phyloP scores from a whole-genome alignment of 2,329 filamentous ascomycete genomes.

The Cytospora leucostoma region DNA sequence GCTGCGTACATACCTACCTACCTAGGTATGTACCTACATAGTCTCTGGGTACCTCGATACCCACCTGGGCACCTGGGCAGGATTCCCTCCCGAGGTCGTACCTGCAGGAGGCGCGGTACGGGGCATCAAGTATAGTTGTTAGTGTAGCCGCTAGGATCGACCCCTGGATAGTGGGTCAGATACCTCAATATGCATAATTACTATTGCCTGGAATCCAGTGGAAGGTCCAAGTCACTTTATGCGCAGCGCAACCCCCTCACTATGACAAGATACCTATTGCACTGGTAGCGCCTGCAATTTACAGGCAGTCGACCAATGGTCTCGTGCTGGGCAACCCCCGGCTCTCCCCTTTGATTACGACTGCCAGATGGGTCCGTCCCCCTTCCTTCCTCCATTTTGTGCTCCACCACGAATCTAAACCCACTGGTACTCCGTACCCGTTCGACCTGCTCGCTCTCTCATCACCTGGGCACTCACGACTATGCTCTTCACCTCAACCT shows the following conservation, averaged over 20 bases:
- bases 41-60: no score
- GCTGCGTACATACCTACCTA: no score
- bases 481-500: slow-evolving; percentile 21
- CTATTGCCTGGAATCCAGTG: neutral
- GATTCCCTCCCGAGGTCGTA: slow-evolving; percentile 8
- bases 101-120: slow-evolving; percentile 16
- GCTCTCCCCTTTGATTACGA: slow-evolving; percentile 26
- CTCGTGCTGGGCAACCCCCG: slow-evolving; percentile 2
- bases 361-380: slow-evolving; percentile 22
- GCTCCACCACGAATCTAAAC: slow-evolving; percentile 24
- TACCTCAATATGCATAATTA: neutral
- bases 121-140: slow-evolving; percentile 9
- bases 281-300: slow-evolving; percentile 20
- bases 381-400: slow-evolving; percentile 19
- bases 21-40: no score
- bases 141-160: neutral
- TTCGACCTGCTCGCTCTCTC: slow-evolving; percentile 10
- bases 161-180: neutral
- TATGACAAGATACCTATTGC: slow-evolving; percentile 8
- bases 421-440: slow-evolving; percentile 10
- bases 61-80: neutral
- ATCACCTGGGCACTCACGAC: neutral
- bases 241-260: slow-evolving; percentile 19
- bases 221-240: neutral
- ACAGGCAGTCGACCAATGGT: slow-evolving; percentile 9